Evolutionary conservation across 768 basidiomycete genomes (phyloP), one percentile per base, ranked within the genome.

Genomic region (Pisolithus microcarpus): DNA sequence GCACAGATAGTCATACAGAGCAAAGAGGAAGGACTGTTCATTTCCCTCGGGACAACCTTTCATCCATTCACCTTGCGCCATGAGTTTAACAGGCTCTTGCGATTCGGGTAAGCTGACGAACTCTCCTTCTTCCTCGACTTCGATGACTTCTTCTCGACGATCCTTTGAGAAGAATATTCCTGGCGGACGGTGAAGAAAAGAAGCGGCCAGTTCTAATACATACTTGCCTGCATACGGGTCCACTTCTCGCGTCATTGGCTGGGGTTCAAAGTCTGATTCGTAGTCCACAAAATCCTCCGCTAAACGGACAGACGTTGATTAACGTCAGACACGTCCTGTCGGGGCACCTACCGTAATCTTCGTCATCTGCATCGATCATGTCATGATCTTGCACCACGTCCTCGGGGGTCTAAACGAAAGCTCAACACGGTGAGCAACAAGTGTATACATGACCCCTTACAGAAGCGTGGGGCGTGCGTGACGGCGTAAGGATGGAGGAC

Each of bases 151-250:
- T 68, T 95, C 93, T 38, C 81, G 79, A 44, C 93, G 79, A 63
- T 93, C 91, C 72, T 95, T 95, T 39, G 92, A 95, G 67, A 93
- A 96, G 75, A 95, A 95, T 48, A 95, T 81, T 21, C 90, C 91
- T 91, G 52, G 5, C 38, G 37, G 5, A 43, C 15, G 52, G 47
- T 58, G 45, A 56, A 44, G 21, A 19, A 10, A 49, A 18, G 47
- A 55, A 50, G 52, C 39, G 52, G 46, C 13, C 23, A 19, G 23
- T 34, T 38, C 7, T 52, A 9, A 44, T 34, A 30, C 24, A 39
- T 31, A 51, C 70, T 56, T 67, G 81, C 91, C 90, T 56, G 91
- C 83, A 65, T 96, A 96, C 10, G 93, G 93, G 70, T 96, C 93
- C 10, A 84, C 85, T 61, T 84, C 80, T 23, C 74, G 73, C 16